Conservation (phyloP, 345 rosid genomes). For the Linum lewisii region DNA sequence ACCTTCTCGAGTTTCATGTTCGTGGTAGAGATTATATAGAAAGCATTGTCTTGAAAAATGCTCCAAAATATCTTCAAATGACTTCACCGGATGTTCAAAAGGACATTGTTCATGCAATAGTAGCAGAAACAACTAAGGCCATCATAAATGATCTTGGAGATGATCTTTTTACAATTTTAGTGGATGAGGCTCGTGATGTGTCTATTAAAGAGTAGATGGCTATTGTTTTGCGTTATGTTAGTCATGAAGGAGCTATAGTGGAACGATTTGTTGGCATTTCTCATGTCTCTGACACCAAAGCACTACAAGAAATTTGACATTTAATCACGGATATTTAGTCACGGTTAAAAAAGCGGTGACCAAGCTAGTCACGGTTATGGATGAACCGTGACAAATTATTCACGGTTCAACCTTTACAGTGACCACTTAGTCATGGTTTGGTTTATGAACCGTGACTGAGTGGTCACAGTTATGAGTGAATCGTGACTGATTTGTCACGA, state of each 20-base stretch:
- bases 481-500: too few species aligned
- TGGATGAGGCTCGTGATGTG: conserved; percentile 12
- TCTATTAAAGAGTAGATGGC: conserved; percentile 1
- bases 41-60: not conserved
- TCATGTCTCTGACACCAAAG: not conserved
- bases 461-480: too few species aligned
- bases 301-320: too few species aligned
- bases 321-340: too few species aligned
- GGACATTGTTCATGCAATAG: not conserved
- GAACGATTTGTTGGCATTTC: conserved; percentile 2
- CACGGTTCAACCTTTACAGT: too few species aligned
- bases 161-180: conserved; percentile 1
- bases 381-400: too few species aligned
- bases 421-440: too few species aligned
- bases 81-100: not conserved
- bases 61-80: not conserved
- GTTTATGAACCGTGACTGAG: too few species aligned
- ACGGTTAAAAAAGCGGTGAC: too few species aligned
- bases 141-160: conserved; percentile 9
- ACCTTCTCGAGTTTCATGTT: too few species aligned
- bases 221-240: conserved; percentile 5
- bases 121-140: not conserved
- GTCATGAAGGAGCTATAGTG: not conserved
- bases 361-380: too few species aligned
- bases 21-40: too few species aligned